Base-by-base conservation (phyloP, 371 early-diverging fungal genomes). In the Saksenaea oblongispora region DNA sequence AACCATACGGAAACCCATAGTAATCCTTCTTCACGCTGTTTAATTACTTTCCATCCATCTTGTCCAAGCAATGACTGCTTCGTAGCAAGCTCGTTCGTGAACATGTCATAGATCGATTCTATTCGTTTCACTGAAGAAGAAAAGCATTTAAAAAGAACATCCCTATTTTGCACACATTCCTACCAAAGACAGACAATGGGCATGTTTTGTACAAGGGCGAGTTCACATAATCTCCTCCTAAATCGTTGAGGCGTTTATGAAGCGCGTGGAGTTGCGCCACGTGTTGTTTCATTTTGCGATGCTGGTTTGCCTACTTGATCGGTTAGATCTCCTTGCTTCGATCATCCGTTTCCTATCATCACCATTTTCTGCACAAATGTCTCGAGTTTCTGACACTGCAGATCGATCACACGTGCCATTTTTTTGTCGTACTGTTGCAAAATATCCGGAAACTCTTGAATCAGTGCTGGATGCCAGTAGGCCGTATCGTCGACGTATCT, bases 401-500 rank as follows among this genome's bases (percentile, higher is more conserved):
- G 71, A 37, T 66, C 31, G 5, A 78, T 66, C 3, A 67, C 51
- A 0, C 34, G 13, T 8, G 67, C 56, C 65, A 78, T 74, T 60
- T 78, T 81, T 7, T 31, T 9, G 34, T 81, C 72, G 51, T 71
- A 78, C 17, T 64, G 61, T 56, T 69, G 73, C 5, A 64, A 54
- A n/a, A 81, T 37, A 54, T 78, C 64, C 0, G 73, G 76, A 35
- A 72, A 73, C 35, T 65, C 63, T 31, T 67, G 42, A 0, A 57
- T 51, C 15, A 81, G 37, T 36, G 59, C 59, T 5, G 81, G 81
- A 62, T 81, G 81, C 81, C 81, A 81, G 59, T 81, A 81, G 3
- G 73, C 71, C 13, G 64, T 24, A 31, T 81, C 75, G 37, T 81
- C 81, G 0, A 71, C 73, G 47, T 81, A 81, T 71, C 81, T 80